Evolutionary conservation across 495 filamentous ascomycete genomes (phyloP), one percentile per base, ranked within the genome.

Genomic region (Aspergillus haitiensis): DNA sequence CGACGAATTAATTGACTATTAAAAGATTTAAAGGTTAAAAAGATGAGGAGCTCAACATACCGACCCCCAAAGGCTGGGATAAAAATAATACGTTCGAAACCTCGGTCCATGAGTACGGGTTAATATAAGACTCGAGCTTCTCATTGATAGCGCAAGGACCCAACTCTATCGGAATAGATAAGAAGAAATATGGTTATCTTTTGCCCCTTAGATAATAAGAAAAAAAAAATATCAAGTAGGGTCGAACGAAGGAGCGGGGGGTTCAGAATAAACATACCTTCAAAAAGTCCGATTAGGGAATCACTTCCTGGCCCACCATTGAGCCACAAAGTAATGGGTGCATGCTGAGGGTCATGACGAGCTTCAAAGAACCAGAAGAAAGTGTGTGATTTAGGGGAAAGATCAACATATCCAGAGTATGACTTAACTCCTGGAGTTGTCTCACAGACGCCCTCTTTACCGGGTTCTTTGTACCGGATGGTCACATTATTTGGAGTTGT

Each of bases 41-140:
- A 32, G 9, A 21, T 16, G 3, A 10, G 7, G 8, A 34, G 59
- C 27, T 51, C 27, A 3, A 12, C 64, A 59, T 66, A 73, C 72
- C 83, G 4, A 82, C 79, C 16, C 85, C 86, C 37, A 86, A 67
- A 11, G 86, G 82, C 70, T 90, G 86, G 33, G 88, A 88, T 44
- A 93, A 78, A 64, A 86, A 93, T 10, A 93, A 73, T 80, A 92
- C 81, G 64, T 92, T 92, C 12, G 86, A 88, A 3, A 82, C 82
- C 62, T 87, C 80, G 67, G 85, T 88, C 88, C 88, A 93, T 5
- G 83, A 81, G 74, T 86, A 88, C 11, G 81, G 81, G 67, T 86
- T 84, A 15, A 81, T 68, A 49, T 74, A 75, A 12, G 81, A 73
- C 55, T 83, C 80, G 48, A 80, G 69, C 33, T 81, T 73, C 49